Evolutionary conservation across 208 protist species (phyloP).

Genomic region (Crithidia acanthocephali): DNA sequence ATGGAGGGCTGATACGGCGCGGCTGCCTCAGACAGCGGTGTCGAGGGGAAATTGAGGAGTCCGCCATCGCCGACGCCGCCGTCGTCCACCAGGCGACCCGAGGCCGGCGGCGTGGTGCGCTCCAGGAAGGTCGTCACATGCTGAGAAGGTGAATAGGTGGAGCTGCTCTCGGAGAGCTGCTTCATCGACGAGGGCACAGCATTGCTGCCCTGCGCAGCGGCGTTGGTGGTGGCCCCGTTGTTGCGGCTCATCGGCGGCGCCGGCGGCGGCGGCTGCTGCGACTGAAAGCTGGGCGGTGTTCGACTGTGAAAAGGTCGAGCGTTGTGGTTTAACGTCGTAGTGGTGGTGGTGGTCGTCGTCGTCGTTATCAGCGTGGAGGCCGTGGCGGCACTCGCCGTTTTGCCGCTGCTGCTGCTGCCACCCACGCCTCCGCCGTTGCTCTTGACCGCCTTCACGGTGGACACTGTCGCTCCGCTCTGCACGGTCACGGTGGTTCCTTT

Average conservation of each 20-base stretch:
- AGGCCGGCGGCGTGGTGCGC: constrained; percentile 32
- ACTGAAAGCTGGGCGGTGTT: constrained; percentile 16
- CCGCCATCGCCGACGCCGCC: constrained; percentile 3
- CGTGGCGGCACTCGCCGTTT: constrained; percentile 1
- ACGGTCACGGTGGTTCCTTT: background rate
- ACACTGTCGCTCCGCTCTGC: background rate
- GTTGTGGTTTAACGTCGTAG: constrained; percentile 35
- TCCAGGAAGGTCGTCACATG: constrained; percentile 45
- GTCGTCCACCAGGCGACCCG: constrained; percentile 20
- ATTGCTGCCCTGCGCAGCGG: background rate
- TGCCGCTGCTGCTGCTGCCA: background rate
- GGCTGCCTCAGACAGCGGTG: constrained; percentile 29
- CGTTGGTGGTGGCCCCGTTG: background rate
- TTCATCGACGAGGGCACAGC: constrained; percentile 24
- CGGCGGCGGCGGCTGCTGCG: background rate
- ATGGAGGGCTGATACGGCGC: constrained; percentile 26
- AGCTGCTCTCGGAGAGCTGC: constrained; percentile 39
- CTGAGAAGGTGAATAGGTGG: constrained; percentile 49
- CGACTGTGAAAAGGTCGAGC: constrained; percentile 36
- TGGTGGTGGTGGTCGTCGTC: background rate
- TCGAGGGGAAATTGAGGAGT: constrained; percentile 34
- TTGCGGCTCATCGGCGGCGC: background rate
- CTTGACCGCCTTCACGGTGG: background rate
- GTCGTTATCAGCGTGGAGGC: background rate
- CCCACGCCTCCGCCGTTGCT: background rate